A percentile compares a stretch with the other conserved stretches of the same genome.
Evolutionary conservation across 2,329 filamentous ascomycete species (phyloP).

Genomic region (Periconia digitata): DNA sequence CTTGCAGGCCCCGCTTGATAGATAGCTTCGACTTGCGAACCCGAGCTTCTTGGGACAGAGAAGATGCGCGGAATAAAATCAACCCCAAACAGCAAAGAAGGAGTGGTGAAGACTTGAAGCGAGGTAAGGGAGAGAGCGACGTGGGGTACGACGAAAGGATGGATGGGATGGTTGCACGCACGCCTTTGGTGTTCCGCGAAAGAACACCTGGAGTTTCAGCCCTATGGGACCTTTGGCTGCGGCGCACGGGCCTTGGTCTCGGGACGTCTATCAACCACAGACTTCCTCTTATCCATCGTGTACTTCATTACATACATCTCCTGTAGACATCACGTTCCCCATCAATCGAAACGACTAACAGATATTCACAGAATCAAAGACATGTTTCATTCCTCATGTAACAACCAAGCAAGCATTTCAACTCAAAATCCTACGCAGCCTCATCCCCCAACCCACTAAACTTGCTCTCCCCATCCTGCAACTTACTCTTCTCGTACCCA

Average conservation of each 20-base stretch:
- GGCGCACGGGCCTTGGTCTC: slow-evolving; percentile 12
- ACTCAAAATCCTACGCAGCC: slow-evolving; percentile 10
- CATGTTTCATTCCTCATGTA: too few relatives aligned
- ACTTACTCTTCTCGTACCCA: slow-evolving; percentile 11
- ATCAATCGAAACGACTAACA: too few relatives aligned
- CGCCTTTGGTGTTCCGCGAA: too few relatives aligned
- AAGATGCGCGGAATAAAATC: not conserved
- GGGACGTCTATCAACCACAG: too few relatives aligned
- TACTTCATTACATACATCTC: too few relatives aligned
- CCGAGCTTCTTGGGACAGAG: not conserved
- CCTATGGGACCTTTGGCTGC: slow-evolving; percentile 6
- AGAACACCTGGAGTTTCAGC: slow-evolving; percentile 41
- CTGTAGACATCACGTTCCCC: too few relatives aligned
- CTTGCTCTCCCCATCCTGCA: slow-evolving; percentile 21
- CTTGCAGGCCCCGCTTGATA: slow-evolving; percentile 25
- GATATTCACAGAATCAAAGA: too few relatives aligned
- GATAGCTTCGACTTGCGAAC: not conserved
- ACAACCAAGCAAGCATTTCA: too few relatives aligned
- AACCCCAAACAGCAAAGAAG: slow-evolving; percentile 2
- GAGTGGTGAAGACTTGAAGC: too few relatives aligned
- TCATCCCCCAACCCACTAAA: slow-evolving; percentile 23
- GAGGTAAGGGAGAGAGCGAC: slow-evolving; percentile 21
- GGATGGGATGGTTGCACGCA: slow-evolving; percentile 2
- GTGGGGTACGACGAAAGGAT: not conserved
- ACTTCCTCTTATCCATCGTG: too few relatives aligned